These are phyloP conservation scores for Populus simonii DNA, from an alignment of 345 rosid genomes.

Conservation along the genomic window DNA sequence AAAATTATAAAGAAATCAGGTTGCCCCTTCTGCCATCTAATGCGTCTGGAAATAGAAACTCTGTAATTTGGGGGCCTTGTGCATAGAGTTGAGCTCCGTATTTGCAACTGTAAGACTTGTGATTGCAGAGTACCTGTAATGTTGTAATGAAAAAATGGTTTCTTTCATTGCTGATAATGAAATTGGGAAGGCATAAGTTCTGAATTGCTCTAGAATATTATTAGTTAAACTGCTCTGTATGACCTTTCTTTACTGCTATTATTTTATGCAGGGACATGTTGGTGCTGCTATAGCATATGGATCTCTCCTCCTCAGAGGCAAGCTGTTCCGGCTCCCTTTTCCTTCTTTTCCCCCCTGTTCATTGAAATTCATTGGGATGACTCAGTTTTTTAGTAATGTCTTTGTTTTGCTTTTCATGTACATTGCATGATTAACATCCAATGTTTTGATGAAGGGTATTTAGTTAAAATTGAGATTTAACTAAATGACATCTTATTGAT, in stretches of 20 bases:
- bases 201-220: neutral
- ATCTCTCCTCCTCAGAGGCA: constrained; percentile 85
- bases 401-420: neutral
- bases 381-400: neutral
- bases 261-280: constrained; percentile 65
- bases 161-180: neutral
- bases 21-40: neutral
- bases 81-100: neutral
- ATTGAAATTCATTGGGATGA: too few relatives aligned
- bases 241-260: constrained; percentile 11
- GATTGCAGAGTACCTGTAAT: neutral
- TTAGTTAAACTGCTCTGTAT: neutral
- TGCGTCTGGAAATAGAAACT: neutral
- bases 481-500: neutral
- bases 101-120: neutral
- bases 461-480: neutral
- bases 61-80: neutral
- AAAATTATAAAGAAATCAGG: neutral
- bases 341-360: neutral
- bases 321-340: neutral
- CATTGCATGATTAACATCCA: neutral
- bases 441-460: neutral
- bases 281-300: constrained; percentile 94
- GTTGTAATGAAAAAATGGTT: neutral
- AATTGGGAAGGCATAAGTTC: neutral